phyloP scores from a whole-genome alignment of 345 rosid genomes.

The Anacardium occidentale region DNA sequence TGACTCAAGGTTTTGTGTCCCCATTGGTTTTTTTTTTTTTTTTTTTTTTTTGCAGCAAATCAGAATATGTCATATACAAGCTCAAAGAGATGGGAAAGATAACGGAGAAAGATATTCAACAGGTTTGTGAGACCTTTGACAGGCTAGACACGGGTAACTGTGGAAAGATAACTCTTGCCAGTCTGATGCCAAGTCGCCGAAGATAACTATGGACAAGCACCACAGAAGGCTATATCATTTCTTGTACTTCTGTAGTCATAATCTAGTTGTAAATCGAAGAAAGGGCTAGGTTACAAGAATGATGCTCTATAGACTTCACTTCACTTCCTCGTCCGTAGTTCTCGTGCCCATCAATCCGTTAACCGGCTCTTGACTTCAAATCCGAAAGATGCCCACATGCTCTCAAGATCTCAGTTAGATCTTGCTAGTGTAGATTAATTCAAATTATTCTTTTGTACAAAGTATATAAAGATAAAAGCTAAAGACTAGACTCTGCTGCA shows the following conservation, averaged over 20 bases:
- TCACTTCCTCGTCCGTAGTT: background rate
- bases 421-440: constrained; percentile 8
- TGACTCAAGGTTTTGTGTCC: background rate
- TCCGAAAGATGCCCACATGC: background rate
- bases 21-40: constrained; percentile 8
- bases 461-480: background rate
- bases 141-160: constrained; percentile 62
- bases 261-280: background rate
- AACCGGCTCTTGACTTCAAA: background rate
- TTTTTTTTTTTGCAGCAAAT: constrained; percentile 48
- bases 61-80: constrained; percentile 79
- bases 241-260: background rate
- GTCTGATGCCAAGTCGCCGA: constrained; percentile 51
- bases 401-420: background rate
- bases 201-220: too few relatives aligned
- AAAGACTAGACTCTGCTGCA: background rate
- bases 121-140: constrained; percentile 57
- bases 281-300: constrained; percentile 2
- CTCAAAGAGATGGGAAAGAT: constrained; percentile 74
- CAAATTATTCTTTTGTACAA: constrained; percentile 19
- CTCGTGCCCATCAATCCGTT: background rate
- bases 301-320: background rate
- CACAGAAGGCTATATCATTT: background rate
- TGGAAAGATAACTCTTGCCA: constrained; percentile 75
- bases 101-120: constrained; percentile 58